phyloP scores from a whole-genome alignment of 1,139 yeast species.

The Zhuliangozyma parablackwelliae region DNA sequence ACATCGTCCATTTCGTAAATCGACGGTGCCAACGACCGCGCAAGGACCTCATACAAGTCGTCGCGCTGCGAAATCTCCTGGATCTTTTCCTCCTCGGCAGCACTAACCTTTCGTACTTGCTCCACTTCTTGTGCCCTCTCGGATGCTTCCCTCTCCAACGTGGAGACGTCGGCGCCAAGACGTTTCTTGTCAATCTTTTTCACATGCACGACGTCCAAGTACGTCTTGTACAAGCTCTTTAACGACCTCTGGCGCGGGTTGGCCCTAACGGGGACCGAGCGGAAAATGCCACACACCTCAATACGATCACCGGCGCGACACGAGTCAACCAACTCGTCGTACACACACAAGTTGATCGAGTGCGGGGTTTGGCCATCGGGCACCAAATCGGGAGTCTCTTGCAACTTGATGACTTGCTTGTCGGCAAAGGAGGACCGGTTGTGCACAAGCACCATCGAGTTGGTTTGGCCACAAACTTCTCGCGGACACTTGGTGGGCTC shows the following conservation, averaged over 20 bases:
- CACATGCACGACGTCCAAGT: constrained; percentile 89
- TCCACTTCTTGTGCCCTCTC: constrained; percentile 69
- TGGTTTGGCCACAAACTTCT: constrained; percentile 75
- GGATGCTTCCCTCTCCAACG: constrained; percentile 41
- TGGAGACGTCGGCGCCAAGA: constrained; percentile 74
- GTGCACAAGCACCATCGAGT: constrained; percentile 88
- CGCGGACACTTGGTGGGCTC: constrained; percentile 95
- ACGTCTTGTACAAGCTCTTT: constrained; percentile 84
- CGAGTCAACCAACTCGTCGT: constrained; percentile 91
- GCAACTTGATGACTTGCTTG: constrained; percentile 88
- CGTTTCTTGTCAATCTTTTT: constrained; percentile 81
- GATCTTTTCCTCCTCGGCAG: constrained; percentile 65
- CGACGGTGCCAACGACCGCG: constrained; percentile 93
- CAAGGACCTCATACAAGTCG: constrained; percentile 82
- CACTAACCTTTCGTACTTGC: constrained; percentile 65
- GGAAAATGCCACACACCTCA: constrained; percentile 91
- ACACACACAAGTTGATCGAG: constrained; percentile 87
- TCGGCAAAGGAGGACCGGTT: constrained; percentile 91
- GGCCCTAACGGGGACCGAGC: constrained; percentile 87
- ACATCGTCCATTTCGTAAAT: constrained; percentile 95
- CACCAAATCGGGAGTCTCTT: constrained; percentile 96
- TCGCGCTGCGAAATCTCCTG: constrained; percentile 58
- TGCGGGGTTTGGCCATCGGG: constrained; percentile 99
- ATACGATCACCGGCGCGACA: constrained; percentile 96
- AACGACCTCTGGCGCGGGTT: constrained; percentile 82